A percentile compares a stretch with the other conserved stretches of the same genome.
phyloP scores from a whole-genome alignment of 352 stramenopile species.

The Phytophthora sojae region DNA sequence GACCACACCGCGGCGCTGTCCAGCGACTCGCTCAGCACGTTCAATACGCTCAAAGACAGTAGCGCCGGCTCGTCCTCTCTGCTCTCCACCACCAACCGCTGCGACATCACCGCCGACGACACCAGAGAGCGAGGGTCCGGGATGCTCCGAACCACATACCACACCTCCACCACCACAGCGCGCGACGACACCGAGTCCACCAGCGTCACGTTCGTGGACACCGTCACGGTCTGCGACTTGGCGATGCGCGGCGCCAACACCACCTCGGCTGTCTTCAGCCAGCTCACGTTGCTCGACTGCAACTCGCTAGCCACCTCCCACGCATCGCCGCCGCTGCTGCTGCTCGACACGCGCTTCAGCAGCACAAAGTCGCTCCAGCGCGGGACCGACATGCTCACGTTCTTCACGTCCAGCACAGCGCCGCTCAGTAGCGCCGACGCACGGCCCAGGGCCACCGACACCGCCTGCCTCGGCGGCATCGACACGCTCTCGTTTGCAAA shows the following conservation, averaged over 20 bases:
- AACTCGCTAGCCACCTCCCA: constrained; percentile 26
- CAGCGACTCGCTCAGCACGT: constrained; percentile 3
- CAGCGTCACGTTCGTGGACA: no score
- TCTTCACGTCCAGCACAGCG: constrained; percentile 5
- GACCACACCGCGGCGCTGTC: constrained; percentile 9
- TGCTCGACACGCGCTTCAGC: constrained; percentile 7
- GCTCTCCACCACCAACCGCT: constrained; percentile 18
- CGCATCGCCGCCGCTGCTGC: constrained; percentile 10
- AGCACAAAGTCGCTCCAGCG: constrained; percentile 22
- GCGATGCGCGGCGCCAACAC: constrained; percentile 23
- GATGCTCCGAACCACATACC: no score
- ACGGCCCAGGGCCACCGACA: constrained; percentile 8
- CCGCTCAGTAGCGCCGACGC: constrained; percentile 13
- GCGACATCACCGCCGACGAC: constrained; percentile 11
- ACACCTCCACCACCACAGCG: no score
- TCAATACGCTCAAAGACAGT: constrained; percentile 9
- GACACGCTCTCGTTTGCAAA: constrained; percentile 34
- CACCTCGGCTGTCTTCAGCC: constrained; percentile 32
- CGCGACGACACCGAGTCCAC: no score
- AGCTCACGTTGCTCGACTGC: constrained; percentile 26
- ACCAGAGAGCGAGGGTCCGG: constrained; percentile 11
- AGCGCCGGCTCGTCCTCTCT: no score
- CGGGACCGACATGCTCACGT: constrained; percentile 20
- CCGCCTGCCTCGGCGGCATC: constrained; percentile 4
- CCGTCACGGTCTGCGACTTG: no score